phyloP scores from a whole-genome alignment of 179 eudicot species.

The Vitellaria paradoxa region DNA sequence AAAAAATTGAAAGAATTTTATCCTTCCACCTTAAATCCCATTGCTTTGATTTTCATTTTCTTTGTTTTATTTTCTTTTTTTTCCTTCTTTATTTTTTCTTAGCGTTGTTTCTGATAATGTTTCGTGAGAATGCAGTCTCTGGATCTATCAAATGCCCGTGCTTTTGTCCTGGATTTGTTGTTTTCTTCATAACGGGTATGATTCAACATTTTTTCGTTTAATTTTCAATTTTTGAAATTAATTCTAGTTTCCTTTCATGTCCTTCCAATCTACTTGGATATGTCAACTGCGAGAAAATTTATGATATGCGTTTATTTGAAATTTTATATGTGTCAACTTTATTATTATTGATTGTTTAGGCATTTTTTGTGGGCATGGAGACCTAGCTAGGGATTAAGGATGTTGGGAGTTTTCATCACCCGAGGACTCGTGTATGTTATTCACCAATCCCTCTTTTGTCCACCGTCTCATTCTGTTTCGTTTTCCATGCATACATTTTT shows the following conservation, averaged over 20 bases:
- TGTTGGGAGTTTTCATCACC: constrained; percentile 82
- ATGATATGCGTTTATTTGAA: neutral
- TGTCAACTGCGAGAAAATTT: neutral
- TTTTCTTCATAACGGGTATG: neutral
- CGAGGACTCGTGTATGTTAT: constrained; percentile 63
- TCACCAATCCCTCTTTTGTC: neutral
- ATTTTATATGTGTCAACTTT: neutral
- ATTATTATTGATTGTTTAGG: neutral
- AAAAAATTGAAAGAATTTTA: neutral
- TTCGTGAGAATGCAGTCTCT: constrained; percentile 1
- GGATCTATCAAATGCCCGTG: too few species aligned
- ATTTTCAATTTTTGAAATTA: too few species aligned
- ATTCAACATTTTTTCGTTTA: neutral
- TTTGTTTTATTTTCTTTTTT: too few species aligned
- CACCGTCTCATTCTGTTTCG: neutral
- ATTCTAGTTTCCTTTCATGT: neutral
- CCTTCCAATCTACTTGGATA: neutral
- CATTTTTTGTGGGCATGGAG: neutral
- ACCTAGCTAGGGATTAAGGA: constrained; percentile 23
- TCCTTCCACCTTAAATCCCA: constrained; percentile 6
- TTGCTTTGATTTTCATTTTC: neutral
- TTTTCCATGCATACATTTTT: neutral
- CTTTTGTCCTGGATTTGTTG: neutral
- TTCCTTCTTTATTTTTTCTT: neutral
- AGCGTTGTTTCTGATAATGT: neutral